Evolutionary conservation across 176 grass and related monocot species (phyloP).

Genomic region (Puccinellia tenuiflora): DNA sequence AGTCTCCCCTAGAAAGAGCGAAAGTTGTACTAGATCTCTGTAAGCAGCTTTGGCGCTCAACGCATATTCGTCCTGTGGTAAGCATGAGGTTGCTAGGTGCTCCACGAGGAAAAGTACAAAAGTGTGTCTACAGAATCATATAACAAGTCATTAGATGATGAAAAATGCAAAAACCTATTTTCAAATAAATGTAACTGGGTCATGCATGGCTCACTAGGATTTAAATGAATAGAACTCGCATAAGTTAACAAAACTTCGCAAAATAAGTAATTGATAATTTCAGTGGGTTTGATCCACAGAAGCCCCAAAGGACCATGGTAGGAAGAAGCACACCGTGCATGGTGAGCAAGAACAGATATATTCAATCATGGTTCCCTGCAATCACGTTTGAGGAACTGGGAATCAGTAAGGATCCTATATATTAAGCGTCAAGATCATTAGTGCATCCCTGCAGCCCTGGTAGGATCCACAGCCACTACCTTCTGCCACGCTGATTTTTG

Average conservation of each 20-base stretch:
- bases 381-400: too few relatives aligned
- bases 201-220: not conserved
- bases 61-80: constrained; percentile 8
- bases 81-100: constrained; percentile 34
- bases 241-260: not conserved
- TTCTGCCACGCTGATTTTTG: not conserved
- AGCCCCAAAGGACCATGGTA: not conserved
- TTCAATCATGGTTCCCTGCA: too few relatives aligned
- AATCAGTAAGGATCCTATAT: not conserved
- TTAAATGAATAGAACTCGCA: not conserved
- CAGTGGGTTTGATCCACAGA: not conserved
- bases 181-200: not conserved
- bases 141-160: not conserved
- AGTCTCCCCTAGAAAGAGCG: constrained; percentile 37
- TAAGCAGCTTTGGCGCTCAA: constrained; percentile 20
- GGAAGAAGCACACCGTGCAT: not conserved
- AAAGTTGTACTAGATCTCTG: not conserved
- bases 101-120: constrained; percentile 32
- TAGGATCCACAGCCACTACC: not conserved
- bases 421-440: not conserved
- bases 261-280: not conserved
- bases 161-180: not conserved
- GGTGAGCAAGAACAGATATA: not conserved
- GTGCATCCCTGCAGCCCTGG: not conserved
- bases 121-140: constrained; percentile 27